These are phyloP conservation scores for Ceratocystis ficicola DNA, from an alignment of 2,329 filamentous ascomycete genomes.

Conservation along the genomic window DNA sequence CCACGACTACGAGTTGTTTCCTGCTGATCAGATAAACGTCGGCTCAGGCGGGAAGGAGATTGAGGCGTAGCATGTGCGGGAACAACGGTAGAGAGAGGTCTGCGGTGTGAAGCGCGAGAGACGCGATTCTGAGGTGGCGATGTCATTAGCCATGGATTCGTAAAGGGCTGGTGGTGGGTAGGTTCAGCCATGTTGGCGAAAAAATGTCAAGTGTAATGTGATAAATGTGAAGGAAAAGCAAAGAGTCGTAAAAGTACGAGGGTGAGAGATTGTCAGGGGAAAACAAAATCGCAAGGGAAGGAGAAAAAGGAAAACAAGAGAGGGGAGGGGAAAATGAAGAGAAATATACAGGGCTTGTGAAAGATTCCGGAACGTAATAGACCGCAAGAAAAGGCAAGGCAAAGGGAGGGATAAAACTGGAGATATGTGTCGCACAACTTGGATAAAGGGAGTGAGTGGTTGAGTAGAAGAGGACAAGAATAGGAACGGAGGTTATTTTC, in stretches of 20 bases:
- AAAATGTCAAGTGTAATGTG: not conserved
- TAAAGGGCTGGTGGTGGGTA: conserved; percentile 19
- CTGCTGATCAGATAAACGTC: conserved; percentile 47
- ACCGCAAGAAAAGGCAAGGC: not conserved
- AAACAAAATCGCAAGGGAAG: not conserved
- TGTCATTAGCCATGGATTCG: conserved; percentile 21
- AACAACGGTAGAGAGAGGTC: conserved; percentile 42
- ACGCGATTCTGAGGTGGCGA: conserved; percentile 20
- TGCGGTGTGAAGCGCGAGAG: conserved; percentile 33
- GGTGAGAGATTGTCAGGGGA: conserved; percentile 7
- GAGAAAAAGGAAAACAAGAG: not conserved
- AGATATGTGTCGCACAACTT: conserved; percentile 5
- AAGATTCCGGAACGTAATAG: not conserved
- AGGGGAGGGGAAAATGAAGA: not conserved
- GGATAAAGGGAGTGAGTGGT: not conserved
- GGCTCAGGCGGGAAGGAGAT: conserved; percentile 40
- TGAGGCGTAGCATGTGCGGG: conserved; percentile 35
- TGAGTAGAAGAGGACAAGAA: not conserved
- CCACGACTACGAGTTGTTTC: conserved; percentile 32
- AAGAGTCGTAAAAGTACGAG: not conserved
- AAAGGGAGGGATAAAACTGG: conserved; percentile 10
- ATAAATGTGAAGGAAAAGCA: not conserved
- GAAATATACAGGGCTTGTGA: conserved; percentile 1
- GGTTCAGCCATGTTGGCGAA: conserved; percentile 20
- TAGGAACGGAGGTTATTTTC: not conserved